Evolutionary conservation across 805 yeast genomes (phyloP).

Genomic region (Lipomyces mesembrius): DNA sequence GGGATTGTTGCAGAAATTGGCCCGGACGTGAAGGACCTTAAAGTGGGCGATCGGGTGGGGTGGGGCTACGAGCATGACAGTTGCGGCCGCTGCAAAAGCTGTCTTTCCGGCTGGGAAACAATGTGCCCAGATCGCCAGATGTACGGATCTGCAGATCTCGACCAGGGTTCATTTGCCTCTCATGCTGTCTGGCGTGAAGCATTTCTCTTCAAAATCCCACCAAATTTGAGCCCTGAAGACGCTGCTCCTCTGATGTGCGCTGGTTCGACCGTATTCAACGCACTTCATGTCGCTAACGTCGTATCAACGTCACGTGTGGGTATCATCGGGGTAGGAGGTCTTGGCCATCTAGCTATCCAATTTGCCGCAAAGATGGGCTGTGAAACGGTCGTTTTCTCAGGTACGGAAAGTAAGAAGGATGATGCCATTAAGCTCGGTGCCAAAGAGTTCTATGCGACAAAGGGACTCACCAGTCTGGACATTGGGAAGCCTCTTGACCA

Average conservation of each 20-base stretch:
- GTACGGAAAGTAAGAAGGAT: conserved; percentile 55
- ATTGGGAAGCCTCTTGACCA: conserved; percentile 3
- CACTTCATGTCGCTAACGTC: conserved; percentile 51
- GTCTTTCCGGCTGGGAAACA: conserved; percentile 5
- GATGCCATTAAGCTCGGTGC: conserved; percentile 60
- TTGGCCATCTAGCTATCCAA: conserved; percentile 61
- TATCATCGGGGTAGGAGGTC: conserved; percentile 61
- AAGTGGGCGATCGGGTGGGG: conserved; percentile 13
- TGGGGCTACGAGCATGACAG: conserved; percentile 9
- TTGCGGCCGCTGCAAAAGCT: conserved; percentile 10
- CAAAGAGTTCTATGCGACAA: conserved; percentile 58
- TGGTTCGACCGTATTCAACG: conserved; percentile 67
- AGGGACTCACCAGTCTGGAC: conserved; percentile 42
- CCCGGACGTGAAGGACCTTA: neutral
- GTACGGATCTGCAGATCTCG: neutral
- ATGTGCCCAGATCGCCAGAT: neutral
- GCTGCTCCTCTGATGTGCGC: conserved; percentile 73
- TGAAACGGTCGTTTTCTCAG: conserved; percentile 61
- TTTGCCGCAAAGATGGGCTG: conserved; percentile 67
- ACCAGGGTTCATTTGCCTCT: conserved; percentile 12
- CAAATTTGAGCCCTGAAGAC: conserved; percentile 43
- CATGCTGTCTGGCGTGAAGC: conserved; percentile 61
- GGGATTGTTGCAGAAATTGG: conserved; percentile 15
- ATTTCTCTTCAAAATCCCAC: conserved; percentile 63
- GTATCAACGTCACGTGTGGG: conserved; percentile 49